Base-by-base conservation (phyloP, 116 monocot species). In the Papilionanthe hybrid region DNA sequence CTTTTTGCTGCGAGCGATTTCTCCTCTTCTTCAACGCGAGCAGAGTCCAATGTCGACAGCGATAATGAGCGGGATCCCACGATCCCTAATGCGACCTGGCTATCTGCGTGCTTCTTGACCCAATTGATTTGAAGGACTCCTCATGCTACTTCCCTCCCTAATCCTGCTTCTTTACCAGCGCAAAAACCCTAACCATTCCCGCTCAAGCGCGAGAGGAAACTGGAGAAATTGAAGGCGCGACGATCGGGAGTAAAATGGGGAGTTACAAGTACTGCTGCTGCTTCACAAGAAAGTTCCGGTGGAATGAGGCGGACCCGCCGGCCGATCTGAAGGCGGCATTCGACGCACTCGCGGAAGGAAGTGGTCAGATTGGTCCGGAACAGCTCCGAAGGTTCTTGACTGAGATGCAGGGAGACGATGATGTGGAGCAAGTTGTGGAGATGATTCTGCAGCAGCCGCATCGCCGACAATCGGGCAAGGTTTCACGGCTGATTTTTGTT, bases 281-380 rank as follows among this genome's bases (percentile, higher is more conserved):
- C 81, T 87, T 87, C 81, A 84, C 84, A 12, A 77, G 87, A 12
- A 83, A 81, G 84, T 87, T 87, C 84, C 73, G 75, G 67, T 78
- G 53, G 75, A 75, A 41, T 28, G 87, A 83, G 77, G 78, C 69
- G 22, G 58, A 81, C 73, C 84, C 84, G 63, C 80, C 74, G 42
- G 49, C 78, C 11, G 84, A 81, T 42, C 77, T 87, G 48, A 69
- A 50, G n/a, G 71, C 30, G 55, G 84, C 57, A 25, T 83, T 83
- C 77, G 72, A 50, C 9, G 23, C 83, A 20, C 56, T 66, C 48
- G 42, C 67, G n/a, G 80, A 75, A 1, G 87, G 75, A 9, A 79
- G 30, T 6, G 43, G 49, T 50, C 67, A 65, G 13, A 86, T 86
- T 42, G 56, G 79, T 44, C 18, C 68, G 49, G 78, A 65, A 18